Base-by-base conservation (phyloP, 139 green algal species). In the Chlorella sorokiniana region DNA sequence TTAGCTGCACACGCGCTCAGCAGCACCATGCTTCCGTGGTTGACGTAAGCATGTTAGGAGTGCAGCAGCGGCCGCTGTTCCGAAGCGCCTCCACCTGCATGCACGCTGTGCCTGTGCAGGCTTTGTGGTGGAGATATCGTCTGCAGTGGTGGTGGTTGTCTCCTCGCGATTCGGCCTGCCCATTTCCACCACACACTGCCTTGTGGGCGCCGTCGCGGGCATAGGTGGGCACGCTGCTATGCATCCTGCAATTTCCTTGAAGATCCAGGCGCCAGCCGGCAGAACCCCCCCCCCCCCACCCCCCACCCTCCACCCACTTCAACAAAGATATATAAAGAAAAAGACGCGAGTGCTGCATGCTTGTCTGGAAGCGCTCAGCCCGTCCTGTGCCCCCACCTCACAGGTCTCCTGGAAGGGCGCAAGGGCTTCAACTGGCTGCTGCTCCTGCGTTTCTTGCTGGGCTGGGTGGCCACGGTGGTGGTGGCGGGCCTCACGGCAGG, bases 131-230 rank as follows among this genome's bases (percentile, higher is more conserved):
- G 92, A 95, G 85, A 85, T 94, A 14, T 85, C 79, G 23, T 80
- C 91, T 16, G 89, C 92, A 7, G 81, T 90, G 4, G 75, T 93
- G 0, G 88, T 93, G 56, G 84, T 88, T 3, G 67, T 93, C 29
- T 89, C 85, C n/a, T 93, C 92, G 7, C 81, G 84, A 40, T 88
- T 69, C 16, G 67, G 91, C n/a, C 87, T 96, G 51, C 93, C 93
- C 11, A 78, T 95, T n/a, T 95, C 90, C 38, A 95, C 91, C 41
- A 96, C 93, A 3, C 93, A 97, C 73, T 79, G 73, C 73, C 54
- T 79, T 31, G 73, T 79, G 37, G 73, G 73, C 37, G 73, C 73
- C 0, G 73, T 79, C 52, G 59, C 51, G 31, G 73, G 73, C 37
- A 69, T 79, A 22, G 73, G 73, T 79, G 73, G 69, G 72, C 23